These are phyloP conservation scores for Curvularia sp. DNA, from an alignment of 2,329 filamentous ascomycete genomes.

Conservation along the genomic window DNA sequence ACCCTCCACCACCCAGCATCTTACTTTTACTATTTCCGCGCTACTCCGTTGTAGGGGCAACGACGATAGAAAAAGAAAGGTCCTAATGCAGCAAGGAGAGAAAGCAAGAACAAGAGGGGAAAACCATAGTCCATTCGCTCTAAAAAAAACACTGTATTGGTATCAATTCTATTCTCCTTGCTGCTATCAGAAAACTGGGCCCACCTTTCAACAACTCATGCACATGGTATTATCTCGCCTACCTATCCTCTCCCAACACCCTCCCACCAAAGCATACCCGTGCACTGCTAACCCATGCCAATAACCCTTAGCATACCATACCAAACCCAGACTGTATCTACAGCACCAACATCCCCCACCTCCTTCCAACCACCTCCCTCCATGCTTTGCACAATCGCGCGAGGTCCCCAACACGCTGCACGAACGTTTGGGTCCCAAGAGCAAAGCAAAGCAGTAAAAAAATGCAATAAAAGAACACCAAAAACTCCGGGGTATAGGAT, in stretches of 20 bases:
- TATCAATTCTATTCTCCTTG: background rate
- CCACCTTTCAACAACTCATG: background rate
- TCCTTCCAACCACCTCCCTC: background rate
- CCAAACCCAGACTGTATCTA: background rate
- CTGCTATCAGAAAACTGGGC: background rate
- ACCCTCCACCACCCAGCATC: too few relatives aligned
- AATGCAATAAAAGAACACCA: background rate
- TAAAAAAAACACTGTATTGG: background rate
- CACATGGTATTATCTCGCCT: background rate
- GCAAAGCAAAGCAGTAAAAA: background rate
- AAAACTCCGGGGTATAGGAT: conserved; percentile 37
- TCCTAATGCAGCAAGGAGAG: background rate
- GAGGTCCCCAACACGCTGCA: background rate
- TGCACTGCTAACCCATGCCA: background rate
- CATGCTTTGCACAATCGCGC: background rate
- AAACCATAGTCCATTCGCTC: background rate
- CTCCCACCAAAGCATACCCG: background rate
- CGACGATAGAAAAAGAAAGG: too few relatives aligned
- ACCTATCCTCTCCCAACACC: background rate
- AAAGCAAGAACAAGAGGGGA: background rate
- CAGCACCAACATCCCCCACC: background rate
- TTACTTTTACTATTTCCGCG: too few relatives aligned
- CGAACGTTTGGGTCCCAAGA: background rate
- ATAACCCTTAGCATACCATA: background rate
- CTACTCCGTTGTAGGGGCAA: too few relatives aligned